These are phyloP conservation scores for Candida sonorensis DNA, from an alignment of 805 yeast species.

Conservation along the genomic window DNA sequence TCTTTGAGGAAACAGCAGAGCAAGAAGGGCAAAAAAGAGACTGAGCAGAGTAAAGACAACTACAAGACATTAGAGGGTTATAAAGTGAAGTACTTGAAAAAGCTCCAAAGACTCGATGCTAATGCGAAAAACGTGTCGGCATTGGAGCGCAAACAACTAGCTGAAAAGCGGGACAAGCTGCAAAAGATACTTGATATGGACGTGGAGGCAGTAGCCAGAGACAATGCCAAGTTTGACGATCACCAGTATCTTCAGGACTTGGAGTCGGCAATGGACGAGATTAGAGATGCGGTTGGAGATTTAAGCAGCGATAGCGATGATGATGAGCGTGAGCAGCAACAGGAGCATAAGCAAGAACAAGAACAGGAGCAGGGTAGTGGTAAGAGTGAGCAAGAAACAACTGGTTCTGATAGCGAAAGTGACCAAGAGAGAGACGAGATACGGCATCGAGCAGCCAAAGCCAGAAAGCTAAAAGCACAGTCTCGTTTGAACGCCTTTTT, in stretches of 20 bases:
- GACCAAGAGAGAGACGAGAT: too few species aligned
- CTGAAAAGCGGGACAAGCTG: slow-evolving; percentile 29
- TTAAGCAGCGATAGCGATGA: slow-evolving; percentile 3
- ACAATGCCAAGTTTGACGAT: slow-evolving; percentile 30
- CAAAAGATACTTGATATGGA: slow-evolving; percentile 26
- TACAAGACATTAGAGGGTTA: slow-evolving; percentile 36
- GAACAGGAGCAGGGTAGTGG: background rate
- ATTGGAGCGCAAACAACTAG: slow-evolving; percentile 14
- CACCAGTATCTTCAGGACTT: slow-evolving; percentile 30
- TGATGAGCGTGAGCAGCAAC: slow-evolving; percentile 2
- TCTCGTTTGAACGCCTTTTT: too few species aligned
- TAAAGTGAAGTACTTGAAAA: slow-evolving; percentile 29
- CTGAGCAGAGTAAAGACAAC: slow-evolving; percentile 13
- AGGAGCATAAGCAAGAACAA: background rate
- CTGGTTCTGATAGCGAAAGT: too few species aligned
- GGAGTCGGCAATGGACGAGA: slow-evolving; percentile 31
- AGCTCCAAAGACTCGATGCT: slow-evolving; percentile 30
- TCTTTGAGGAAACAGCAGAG: slow-evolving; percentile 35
- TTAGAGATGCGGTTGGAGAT: slow-evolving; percentile 22
- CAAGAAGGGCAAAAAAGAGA: slow-evolving; percentile 22
- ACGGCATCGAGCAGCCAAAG: too few species aligned
- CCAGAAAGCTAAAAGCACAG: too few species aligned
- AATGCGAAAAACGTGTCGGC: slow-evolving; percentile 10
- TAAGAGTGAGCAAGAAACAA: too few species aligned
- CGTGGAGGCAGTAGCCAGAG: slow-evolving; percentile 8